phyloP scores from a whole-genome alignment of 2,329 filamentous ascomycete species.

The Arthroderma sp. region DNA sequence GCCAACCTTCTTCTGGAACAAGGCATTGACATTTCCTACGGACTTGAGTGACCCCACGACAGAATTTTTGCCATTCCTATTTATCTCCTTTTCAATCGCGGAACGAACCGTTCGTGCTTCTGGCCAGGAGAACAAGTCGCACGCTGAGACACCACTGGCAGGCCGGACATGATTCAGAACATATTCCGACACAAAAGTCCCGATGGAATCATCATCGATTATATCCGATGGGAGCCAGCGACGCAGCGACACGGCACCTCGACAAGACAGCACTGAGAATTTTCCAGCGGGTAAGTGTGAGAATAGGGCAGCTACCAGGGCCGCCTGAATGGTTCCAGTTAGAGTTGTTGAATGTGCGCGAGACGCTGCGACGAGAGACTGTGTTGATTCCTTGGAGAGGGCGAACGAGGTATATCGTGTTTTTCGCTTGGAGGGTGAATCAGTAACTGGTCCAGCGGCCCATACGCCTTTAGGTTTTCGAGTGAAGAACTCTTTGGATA shows the following conservation, averaged over 20 bases:
- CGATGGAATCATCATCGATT: slow-evolving; percentile 26
- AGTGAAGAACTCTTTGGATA: slow-evolving; percentile 22
- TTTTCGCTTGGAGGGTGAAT: neutral
- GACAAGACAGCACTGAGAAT: slow-evolving; percentile 20
- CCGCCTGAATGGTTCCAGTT: slow-evolving; percentile 27
- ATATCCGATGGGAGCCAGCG: slow-evolving; percentile 20
- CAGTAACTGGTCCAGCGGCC: neutral
- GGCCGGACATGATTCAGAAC: slow-evolving; percentile 18
- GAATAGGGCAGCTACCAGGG: slow-evolving; percentile 28
- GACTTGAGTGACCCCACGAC: slow-evolving; percentile 27
- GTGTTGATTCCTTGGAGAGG: neutral
- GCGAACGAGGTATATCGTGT: neutral
- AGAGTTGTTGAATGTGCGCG: slow-evolving; percentile 28
- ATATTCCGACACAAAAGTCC: slow-evolving; percentile 26
- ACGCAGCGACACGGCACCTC: slow-evolving; percentile 27
- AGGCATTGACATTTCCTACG: slow-evolving; percentile 26
- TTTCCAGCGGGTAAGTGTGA: slow-evolving; percentile 15
- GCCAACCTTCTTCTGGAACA: slow-evolving; percentile 27
- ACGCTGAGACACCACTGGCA: neutral
- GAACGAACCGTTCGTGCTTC: slow-evolving; percentile 20
- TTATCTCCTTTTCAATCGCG: slow-evolving; percentile 18
- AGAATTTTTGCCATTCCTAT: slow-evolving; percentile 21
- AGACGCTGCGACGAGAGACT: neutral
- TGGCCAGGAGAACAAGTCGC: slow-evolving; percentile 20
- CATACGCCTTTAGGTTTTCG: slow-evolving; percentile 1